Conservation (phyloP, 2,329 filamentous ascomycete species). For the Colletotrichum gigasporum region DNA sequence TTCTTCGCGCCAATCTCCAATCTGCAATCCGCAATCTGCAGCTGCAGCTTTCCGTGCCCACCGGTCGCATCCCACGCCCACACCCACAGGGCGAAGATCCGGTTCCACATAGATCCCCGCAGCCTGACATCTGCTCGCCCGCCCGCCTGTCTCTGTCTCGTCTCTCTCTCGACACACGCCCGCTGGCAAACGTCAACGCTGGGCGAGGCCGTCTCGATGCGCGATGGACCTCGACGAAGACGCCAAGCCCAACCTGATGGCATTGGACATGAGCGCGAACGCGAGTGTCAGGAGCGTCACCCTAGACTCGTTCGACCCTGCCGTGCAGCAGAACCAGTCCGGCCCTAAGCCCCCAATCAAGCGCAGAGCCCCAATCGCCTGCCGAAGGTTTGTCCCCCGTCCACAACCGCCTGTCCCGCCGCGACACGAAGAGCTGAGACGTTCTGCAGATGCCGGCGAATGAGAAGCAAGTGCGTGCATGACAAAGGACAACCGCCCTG, state of each 20-base stretch:
- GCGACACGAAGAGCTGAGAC: conserved; percentile 18
- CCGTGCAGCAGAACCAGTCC: background rate
- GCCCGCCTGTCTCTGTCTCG: background rate
- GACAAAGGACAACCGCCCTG: conserved; percentile 59
- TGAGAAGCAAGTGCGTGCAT: conserved; percentile 66
- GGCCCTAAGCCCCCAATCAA: conserved; percentile 46
- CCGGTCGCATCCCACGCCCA: too few species aligned
- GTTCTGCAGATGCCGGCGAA: conserved; percentile 59
- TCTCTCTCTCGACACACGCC: background rate
- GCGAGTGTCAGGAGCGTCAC: conserved; percentile 22
- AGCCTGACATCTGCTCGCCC: background rate
- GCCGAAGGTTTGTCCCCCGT: conserved; percentile 54
- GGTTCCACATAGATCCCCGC: conserved; percentile 19
- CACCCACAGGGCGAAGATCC: too few species aligned
- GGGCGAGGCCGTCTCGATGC: conserved; percentile 1
- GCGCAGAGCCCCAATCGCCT: conserved; percentile 61
- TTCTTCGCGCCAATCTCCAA: conserved; percentile 8
- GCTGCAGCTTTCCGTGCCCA: conserved; percentile 12
- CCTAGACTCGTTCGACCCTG: conserved; percentile 2
- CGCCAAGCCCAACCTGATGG: conserved; percentile 23
- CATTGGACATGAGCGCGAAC: conserved; percentile 14
- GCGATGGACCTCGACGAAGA: conserved; percentile 31
- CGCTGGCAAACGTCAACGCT: background rate
- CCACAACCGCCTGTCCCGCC: background rate
- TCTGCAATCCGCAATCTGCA: too few species aligned